These are phyloP conservation scores for Neopestalotiopsis clavispora DNA, from an alignment of 2,329 filamentous ascomycete species.

Conservation along the genomic window DNA sequence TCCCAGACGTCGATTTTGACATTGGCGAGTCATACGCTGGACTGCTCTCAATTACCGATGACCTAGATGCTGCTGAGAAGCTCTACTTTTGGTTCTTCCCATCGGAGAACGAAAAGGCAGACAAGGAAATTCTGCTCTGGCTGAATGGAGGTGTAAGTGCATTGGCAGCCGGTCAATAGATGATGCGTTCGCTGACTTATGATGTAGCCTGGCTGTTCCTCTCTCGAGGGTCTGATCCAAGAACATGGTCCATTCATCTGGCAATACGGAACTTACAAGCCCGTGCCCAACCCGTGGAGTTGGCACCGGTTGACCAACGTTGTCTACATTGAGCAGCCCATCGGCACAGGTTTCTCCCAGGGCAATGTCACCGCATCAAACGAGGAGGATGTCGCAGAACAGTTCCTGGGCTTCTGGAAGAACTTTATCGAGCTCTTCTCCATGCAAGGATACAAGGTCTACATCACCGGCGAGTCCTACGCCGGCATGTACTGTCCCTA, in stretches of 20 bases:
- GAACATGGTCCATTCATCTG: constrained; percentile 79
- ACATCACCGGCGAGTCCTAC: constrained; percentile 60
- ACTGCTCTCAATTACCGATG: constrained; percentile 57
- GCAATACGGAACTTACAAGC: constrained; percentile 71
- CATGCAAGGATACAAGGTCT: constrained; percentile 57
- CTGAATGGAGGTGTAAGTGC: constrained; percentile 50
- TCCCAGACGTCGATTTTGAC: constrained; percentile 70
- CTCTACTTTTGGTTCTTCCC: constrained; percentile 66
- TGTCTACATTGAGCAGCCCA: constrained; percentile 74
- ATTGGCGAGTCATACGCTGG: constrained; percentile 64
- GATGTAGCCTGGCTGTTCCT: constrained; percentile 59
- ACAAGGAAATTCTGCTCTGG: constrained; percentile 60
- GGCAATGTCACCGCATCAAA: constrained; percentile 67
- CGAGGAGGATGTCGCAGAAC: constrained; percentile 70
- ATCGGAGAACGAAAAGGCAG: constrained; percentile 45
- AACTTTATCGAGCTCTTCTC: constrained; percentile 60
- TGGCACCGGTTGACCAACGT: constrained; percentile 80
- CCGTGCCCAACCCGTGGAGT: constrained; percentile 70
- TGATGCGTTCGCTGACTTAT: neutral
- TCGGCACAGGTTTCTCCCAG: constrained; percentile 71
- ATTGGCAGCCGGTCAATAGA: neutral
- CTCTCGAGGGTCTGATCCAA: constrained; percentile 71
- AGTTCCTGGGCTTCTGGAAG: constrained; percentile 77
- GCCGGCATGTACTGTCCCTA: constrained; percentile 61
- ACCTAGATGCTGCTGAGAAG: constrained; percentile 43